Percentiles rank a stretch among this genome's conserved stretches.
phyloP scores from a whole-genome alignment of 139 green algal species.

The Axilococcus clingmanii region DNA sequence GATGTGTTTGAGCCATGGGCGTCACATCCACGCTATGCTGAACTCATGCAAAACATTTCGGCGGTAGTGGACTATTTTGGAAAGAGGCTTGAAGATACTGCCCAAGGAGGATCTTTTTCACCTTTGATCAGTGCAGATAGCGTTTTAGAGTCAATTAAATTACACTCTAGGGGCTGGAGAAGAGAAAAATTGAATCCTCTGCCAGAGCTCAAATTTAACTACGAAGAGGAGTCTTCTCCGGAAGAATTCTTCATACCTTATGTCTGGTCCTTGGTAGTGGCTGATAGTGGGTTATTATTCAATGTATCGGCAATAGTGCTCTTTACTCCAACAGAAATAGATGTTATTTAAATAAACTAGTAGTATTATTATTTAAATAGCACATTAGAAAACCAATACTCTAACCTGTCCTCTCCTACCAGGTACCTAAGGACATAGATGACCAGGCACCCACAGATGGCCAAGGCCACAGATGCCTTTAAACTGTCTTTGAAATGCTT shows the following conservation, averaged over 20 bases:
- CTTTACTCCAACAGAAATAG: constrained; percentile 1
- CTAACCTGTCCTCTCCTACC: too few species aligned
- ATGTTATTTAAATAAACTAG: too few species aligned
- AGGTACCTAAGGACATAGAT: constrained; percentile 7
- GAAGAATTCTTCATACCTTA: constrained; percentile 71
- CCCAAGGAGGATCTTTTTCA: not conserved
- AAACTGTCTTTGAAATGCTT: constrained; percentile 27
- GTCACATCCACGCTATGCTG: constrained; percentile 41
- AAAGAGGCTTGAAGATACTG: constrained; percentile 31
- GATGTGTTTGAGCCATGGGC: constrained; percentile 26
- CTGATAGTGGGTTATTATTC: constrained; percentile 21
- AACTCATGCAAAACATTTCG: constrained; percentile 62
- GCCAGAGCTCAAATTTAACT: constrained; percentile 56
- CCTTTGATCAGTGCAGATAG: constrained; percentile 13
- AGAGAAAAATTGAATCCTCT: constrained; percentile 33
- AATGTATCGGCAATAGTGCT: constrained; percentile 25
- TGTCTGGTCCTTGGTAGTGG: constrained; percentile 40
- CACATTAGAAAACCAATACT: too few species aligned
- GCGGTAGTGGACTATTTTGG: constrained; percentile 49
- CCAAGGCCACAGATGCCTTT: constrained; percentile 13
- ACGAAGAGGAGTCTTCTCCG: constrained; percentile 54
- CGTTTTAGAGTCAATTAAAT: constrained; percentile 36
- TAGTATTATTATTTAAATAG: too few species aligned
- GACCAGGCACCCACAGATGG: constrained; percentile 19
- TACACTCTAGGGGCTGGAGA: constrained; percentile 31